Conservation (phyloP, 2,329 filamentous ascomycete genomes). For the Aspergillus tanneri region DNA sequence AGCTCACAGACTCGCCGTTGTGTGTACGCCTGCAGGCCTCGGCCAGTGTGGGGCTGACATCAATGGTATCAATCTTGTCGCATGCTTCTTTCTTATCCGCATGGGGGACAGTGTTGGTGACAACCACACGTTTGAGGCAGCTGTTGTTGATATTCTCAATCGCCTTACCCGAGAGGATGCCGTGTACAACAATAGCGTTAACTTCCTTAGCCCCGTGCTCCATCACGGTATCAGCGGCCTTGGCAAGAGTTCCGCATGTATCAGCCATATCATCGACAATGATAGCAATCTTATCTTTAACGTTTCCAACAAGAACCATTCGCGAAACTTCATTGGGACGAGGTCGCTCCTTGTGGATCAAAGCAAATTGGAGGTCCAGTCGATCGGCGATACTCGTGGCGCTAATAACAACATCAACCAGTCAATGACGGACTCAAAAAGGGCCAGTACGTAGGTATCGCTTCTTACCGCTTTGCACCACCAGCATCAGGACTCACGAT, state of each 20-base stretch:
- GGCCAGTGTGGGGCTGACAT: constrained; percentile 74
- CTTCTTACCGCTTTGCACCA: constrained; percentile 74
- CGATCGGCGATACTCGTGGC: constrained; percentile 92
- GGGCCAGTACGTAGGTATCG: neutral
- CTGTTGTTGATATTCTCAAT: constrained; percentile 82
- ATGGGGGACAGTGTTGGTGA: constrained; percentile 85
- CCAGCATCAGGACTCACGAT: constrained; percentile 95
- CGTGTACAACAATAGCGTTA: constrained; percentile 93
- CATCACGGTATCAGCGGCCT: constrained; percentile 86
- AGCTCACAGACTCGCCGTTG: constrained; percentile 54
- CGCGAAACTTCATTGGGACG: constrained; percentile 87
- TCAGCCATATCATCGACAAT: constrained; percentile 98
- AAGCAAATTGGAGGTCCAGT: constrained; percentile 83
- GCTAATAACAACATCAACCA: constrained; percentile 39
- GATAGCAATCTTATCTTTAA: constrained; percentile 86
- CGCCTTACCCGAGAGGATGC: constrained; percentile 83
- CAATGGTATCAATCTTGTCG: constrained; percentile 81
- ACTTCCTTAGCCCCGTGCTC: constrained; percentile 83
- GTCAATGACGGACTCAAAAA: constrained; percentile 1
- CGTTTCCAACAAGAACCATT: constrained; percentile 95
- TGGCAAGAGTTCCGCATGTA: constrained; percentile 83
- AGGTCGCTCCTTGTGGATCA: constrained; percentile 95
- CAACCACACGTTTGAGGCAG: constrained; percentile 73
- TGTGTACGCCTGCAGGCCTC: constrained; percentile 52
- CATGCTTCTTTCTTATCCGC: constrained; percentile 77